Base-by-base conservation (phyloP, 306 rosid species). In the Casuarina cunninghamiana region DNA sequence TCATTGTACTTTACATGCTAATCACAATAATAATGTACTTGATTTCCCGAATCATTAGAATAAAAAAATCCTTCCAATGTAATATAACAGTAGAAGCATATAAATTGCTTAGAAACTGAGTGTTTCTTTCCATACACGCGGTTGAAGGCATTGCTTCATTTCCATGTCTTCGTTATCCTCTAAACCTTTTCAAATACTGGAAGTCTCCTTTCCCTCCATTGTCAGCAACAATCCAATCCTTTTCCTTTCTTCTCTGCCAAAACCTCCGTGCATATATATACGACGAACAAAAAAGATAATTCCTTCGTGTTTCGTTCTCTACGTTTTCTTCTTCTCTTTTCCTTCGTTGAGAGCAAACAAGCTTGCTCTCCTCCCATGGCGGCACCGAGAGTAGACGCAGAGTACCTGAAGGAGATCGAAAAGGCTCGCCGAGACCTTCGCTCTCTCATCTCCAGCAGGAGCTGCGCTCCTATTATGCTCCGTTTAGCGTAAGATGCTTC, bases 391-490 rank as follows among this genome's bases (percentile, higher is more conserved):
- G 91, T 88, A 10, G 86, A 87, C 60, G 77, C 67, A 10, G 84
- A 74, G 16, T 93, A 92, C 79, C 82, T 81, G 21, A 78, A 81
- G 75, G 90, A 92, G 80, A 90, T 90, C 12, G 89, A 86, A 21
- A 88, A 81, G 85, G 88, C 92, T 62, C 93, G 92, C n/a, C 82
- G 85, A 4, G 90, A 88, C 73, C 98, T 94, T 72, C 92, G 95
- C 0, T 90, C 89, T 75, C 92, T 94, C 41, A 94, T 92, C 80
- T 83, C 84, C 75, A 63, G 42, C 80, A 87, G 46, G 50, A 79
- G 73, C 46, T 92, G 97, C 12, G 97, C 98, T 67, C 93, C 98
- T 72, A 78, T 90, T 60, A 90, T 94, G 97, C 98, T 94, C 74
- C 97, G 95, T 62, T 78, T 94, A 78, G 98, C 97, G 97, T 94